Base-by-base conservation (phyloP, 305 asterid species). In the Stenogyne calaminthoides region DNA sequence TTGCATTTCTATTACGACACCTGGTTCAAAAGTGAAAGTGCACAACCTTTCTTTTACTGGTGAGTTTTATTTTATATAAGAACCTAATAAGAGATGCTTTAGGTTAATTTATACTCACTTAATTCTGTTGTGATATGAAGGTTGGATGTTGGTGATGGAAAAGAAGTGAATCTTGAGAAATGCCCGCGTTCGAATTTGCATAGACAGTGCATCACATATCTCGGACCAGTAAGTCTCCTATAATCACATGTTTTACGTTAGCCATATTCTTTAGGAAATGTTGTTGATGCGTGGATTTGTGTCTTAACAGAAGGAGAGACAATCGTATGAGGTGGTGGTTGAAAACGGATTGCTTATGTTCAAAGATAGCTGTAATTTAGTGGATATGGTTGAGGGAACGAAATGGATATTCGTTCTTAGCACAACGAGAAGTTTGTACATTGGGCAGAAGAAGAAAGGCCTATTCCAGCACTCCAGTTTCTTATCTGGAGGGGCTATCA, bases 1-100 rank as follows among this genome's bases (percentile, higher is more conserved):
- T 84, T 95, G 71, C 96, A 95, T 77, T 62, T 90, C 20, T 95
- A 95, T 47, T 95, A 95, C 7, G 99, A 92, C 63, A 74, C 89
- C 5, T 95, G 99, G 98, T 92, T 95, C 85, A 58, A 72, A 70
- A 92, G 96, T 62, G 95, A 94, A 73, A 91, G 98, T 73, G 64
- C 81, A 3, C 97, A 94, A 47, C 98, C 99, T 65, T 94, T 94
- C 92, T 94, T 94, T 71, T 91, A 90, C 88, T 94, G 99, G 98
- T 92, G 73, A 87, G 92, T 47, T 34, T 44, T 1, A 3, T 10
- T 42, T 9, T 42, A 42, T 42, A 42, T 10, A 59, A 49, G n/a
- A n/a, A 0, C 2, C 14, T 46, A 46, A 14, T 46, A 0, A n/a
- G 14, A 12, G 4, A 11, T 8, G 51, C 15, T 12, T 1, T 7